Conservation (phyloP, 441 rosid species). For the Populus trichocarpa region DNA sequence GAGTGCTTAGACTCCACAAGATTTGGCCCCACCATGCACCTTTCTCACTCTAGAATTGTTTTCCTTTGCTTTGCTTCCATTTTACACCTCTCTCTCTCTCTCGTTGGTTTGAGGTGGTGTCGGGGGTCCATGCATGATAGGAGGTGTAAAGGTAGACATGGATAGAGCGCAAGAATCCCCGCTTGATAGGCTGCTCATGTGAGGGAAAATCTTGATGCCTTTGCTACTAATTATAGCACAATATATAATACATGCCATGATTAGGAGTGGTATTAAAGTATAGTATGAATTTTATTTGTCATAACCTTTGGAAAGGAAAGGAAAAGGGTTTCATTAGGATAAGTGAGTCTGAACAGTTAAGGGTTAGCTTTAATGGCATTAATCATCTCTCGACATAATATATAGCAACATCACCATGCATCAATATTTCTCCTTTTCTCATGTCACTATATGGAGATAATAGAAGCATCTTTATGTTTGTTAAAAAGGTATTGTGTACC, state of each 20-base stretch:
- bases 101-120: constrained; percentile 15
- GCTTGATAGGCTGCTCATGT: constrained; percentile 22
- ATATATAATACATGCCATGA: constrained; percentile 31
- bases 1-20: constrained; percentile 1
- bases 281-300: constrained; percentile 29
- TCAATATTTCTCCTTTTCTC: neutral
- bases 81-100: constrained; percentile 35
- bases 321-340: neutral
- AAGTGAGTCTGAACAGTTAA: neutral
- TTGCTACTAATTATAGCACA: constrained; percentile 28
- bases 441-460: neutral
- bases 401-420: neutral
- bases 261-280: constrained; percentile 38
- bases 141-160: constrained; percentile 42
- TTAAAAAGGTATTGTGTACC: neutral
- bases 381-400: constrained; percentile 13
- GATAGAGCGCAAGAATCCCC: constrained; percentile 23
- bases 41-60: constrained; percentile 40
- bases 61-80: constrained; percentile 54
- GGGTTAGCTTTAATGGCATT: neutral
- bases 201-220: constrained; percentile 24
- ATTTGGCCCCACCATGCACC: constrained; percentile 35
- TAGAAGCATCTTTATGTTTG: neutral
- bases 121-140: constrained; percentile 34
- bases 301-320: constrained; percentile 1